Evolutionary conservation across 176 grass and related monocot genomes (phyloP).

Genomic region (Oryza meyeriana): DNA sequence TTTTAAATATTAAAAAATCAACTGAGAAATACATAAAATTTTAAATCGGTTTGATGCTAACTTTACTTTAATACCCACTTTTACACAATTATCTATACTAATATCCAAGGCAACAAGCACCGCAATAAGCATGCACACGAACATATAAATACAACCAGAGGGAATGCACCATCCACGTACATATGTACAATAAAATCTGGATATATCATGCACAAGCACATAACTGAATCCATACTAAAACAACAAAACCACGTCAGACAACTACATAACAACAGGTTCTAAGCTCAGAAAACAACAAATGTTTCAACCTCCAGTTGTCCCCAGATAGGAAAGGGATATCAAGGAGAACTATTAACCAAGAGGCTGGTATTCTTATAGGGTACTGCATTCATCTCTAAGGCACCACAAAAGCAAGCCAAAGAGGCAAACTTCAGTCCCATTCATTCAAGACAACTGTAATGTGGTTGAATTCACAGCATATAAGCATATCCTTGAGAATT

Average conservation of each 20-base stretch:
- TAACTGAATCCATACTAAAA: neutral
- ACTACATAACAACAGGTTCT: neutral
- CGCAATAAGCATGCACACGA: neutral
- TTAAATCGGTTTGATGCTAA: neutral
- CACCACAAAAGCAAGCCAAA: conserved; percentile 29
- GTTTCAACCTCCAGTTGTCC: neutral
- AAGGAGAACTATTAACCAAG: conserved; percentile 23
- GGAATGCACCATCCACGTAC: neutral
- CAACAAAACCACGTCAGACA: neutral
- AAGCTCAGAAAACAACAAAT: neutral
- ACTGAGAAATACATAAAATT: neutral
- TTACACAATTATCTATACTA: neutral
- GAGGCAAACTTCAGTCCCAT: conserved; percentile 78
- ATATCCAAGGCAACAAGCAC: neutral
- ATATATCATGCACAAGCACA: neutral
- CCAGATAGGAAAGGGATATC: conserved; percentile 1
- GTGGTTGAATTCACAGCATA: neutral
- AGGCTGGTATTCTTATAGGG: conserved; percentile 47
- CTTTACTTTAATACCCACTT: neutral
- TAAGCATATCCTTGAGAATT: neutral
- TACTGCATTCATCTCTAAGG: conserved; percentile 78
- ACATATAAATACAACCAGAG: neutral
- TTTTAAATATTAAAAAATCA: neutral
- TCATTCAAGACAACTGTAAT: neutral
- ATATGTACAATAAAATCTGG: neutral